Conservation (phyloP, 164 flowering plant genomes). For the Liquidambar formosana region DNA sequence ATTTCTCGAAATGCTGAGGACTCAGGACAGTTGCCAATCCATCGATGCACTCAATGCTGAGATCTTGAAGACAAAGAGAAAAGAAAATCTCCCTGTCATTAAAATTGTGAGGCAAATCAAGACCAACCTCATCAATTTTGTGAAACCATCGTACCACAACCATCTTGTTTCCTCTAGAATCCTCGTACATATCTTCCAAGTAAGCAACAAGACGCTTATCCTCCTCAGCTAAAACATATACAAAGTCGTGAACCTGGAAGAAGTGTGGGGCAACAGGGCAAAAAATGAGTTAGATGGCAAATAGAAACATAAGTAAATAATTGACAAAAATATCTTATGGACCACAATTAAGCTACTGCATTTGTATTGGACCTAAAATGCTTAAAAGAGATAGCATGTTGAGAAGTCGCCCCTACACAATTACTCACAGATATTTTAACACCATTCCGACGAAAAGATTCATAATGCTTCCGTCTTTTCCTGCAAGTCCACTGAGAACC, state of each 20-base stretch:
- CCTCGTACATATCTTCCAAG: constrained; percentile 88
- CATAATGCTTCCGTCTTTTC: constrained; percentile 65
- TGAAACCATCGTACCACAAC: constrained; percentile 97
- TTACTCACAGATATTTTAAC: constrained; percentile 67
- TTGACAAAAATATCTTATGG: neutral
- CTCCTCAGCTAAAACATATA: constrained; percentile 80
- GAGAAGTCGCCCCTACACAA: neutral
- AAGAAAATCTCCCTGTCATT: constrained; percentile 94
- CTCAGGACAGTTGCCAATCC: constrained; percentile 81
- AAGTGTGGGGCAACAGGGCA: neutral
- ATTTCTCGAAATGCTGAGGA: constrained; percentile 72
- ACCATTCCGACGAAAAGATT: constrained; percentile 71
- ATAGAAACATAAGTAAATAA: neutral
- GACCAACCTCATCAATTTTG: constrained; percentile 91
- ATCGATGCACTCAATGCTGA: constrained; percentile 93
- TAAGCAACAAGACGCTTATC: constrained; percentile 73
- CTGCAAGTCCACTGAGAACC: constrained; percentile 68
- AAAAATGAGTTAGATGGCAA: neutral
- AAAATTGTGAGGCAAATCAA: constrained; percentile 64
- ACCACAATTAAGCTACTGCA: neutral
- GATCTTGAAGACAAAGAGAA: constrained; percentile 95
- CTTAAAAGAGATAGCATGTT: neutral
- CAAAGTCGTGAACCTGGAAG: constrained; percentile 70
- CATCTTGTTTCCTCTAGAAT: constrained; percentile 75
- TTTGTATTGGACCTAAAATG: neutral